Percentiles rank a stretch among this genome's conserved stretches.
Evolutionary conservation across 148 eudicot genomes (phyloP).

Genomic region (Spergularia marina): DNA sequence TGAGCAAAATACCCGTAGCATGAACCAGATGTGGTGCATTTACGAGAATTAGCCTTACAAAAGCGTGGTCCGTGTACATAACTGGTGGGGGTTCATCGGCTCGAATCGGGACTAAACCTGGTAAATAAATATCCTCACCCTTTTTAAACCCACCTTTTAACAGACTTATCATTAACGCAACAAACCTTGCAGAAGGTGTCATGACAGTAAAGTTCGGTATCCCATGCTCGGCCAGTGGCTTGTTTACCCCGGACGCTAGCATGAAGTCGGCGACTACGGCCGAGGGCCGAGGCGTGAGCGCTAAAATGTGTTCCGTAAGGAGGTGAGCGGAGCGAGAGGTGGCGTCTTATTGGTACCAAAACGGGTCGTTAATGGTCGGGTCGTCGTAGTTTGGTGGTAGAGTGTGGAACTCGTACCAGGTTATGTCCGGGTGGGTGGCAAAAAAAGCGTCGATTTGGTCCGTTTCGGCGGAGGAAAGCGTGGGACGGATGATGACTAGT

Average conservation of each 20-base stretch:
- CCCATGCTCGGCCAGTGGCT: slow-evolving; percentile 3
- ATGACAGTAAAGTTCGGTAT: slow-evolving; percentile 27
- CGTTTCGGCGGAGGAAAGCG: slow-evolving; percentile 24
- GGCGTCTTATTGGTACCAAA: slow-evolving; percentile 31
- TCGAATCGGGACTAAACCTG: slow-evolving; percentile 25
- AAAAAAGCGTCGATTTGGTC: slow-evolving; percentile 29
- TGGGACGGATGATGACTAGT: slow-evolving; percentile 19
- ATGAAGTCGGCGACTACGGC: slow-evolving; percentile 36
- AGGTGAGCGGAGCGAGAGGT: slow-evolving; percentile 32
- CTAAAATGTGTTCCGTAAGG: slow-evolving; percentile 24
- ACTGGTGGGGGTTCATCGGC: slow-evolving; percentile 29
- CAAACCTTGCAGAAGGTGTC: slow-evolving; percentile 33
- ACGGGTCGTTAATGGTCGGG: slow-evolving; percentile 24
- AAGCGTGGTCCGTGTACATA: slow-evolving; percentile 19
- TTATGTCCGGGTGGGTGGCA: slow-evolving; percentile 25
- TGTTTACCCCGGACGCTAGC: slow-evolving; percentile 26
- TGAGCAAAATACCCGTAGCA: slow-evolving; percentile 27
- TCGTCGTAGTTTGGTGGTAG: background rate
- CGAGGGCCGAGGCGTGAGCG: slow-evolving; percentile 23
- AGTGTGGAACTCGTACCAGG: slow-evolving; percentile 13
- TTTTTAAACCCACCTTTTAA: background rate
- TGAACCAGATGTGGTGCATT: slow-evolving; percentile 21
- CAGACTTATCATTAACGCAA: slow-evolving; percentile 26
- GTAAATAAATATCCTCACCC: slow-evolving; percentile 21
- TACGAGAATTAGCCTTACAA: slow-evolving; percentile 14